A percentile compares a stretch with the other conserved stretches of the same genome.
These are phyloP conservation scores for Elongisporangium undulatum DNA, from an alignment of 352 stramenopile genomes.

Conservation along the genomic window DNA sequence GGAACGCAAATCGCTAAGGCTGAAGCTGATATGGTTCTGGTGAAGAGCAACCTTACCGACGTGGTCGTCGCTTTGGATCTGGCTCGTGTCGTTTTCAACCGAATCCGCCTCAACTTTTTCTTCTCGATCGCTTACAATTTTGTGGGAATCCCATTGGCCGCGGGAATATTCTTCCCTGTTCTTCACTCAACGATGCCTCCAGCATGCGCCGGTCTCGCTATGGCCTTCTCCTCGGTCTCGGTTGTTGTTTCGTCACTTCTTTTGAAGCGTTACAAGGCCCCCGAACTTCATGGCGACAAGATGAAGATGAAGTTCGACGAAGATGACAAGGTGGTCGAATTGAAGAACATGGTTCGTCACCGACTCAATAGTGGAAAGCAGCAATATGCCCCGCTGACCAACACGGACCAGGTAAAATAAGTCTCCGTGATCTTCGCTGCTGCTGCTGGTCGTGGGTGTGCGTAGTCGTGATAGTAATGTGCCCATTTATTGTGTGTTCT, in stretches of 20 bases:
- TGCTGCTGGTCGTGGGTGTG: not conserved
- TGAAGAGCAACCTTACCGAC: constrained; percentile 79
- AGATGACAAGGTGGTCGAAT: constrained; percentile 62
- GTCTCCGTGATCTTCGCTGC: not conserved
- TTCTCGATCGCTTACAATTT: constrained; percentile 88
- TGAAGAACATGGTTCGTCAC: constrained; percentile 70
- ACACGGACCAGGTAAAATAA: constrained; percentile 40
- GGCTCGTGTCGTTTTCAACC: constrained; percentile 71
- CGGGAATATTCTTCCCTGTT: constrained; percentile 83
- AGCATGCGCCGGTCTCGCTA: constrained; percentile 77
- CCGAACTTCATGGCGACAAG: constrained; percentile 35
- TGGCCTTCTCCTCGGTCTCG: constrained; percentile 87
- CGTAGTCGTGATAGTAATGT: not conserved
- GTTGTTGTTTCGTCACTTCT: constrained; percentile 83
- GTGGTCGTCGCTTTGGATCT: constrained; percentile 84
- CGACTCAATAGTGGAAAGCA: constrained; percentile 51
- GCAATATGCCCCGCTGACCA: constrained; percentile 64
- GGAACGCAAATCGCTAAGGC: constrained; percentile 89
- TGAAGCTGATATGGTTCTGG: constrained; percentile 86
- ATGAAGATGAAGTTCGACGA: constrained; percentile 43
- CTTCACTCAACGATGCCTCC: constrained; percentile 83
- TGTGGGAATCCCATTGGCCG: constrained; percentile 75
- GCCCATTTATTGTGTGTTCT: not conserved
- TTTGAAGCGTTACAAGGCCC: constrained; percentile 70
- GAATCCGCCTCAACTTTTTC: constrained; percentile 87